Percentiles rank a stretch among this genome's conserved stretches.
phyloP scores from a whole-genome alignment of 495 filamentous ascomycete species.

The Lophium mytilinum region DNA sequence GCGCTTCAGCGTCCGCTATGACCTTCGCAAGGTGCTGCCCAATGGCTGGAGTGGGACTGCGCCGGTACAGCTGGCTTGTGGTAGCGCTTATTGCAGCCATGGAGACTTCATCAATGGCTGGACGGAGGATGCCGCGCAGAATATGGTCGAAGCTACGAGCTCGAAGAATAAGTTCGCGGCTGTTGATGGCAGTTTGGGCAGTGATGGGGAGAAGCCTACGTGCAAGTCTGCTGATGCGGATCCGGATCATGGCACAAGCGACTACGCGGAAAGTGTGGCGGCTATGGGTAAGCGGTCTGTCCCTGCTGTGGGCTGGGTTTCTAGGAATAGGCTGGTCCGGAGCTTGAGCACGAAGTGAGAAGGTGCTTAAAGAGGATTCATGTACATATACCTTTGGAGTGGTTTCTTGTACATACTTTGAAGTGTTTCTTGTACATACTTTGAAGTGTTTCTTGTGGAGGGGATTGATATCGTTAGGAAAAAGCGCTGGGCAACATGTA shows the following conservation, averaged over 20 bases:
- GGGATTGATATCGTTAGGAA: too few species aligned
- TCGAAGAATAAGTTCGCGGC: constrained; percentile 9
- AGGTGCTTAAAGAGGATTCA: too few species aligned
- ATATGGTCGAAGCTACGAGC: constrained; percentile 18
- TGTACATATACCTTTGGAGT: too few species aligned
- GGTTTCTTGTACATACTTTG: too few species aligned
- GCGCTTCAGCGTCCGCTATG: constrained; percentile 30
- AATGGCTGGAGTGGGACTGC: constrained; percentile 25
- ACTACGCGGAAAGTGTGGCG: constrained; percentile 18
- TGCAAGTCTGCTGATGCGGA: constrained; percentile 20
- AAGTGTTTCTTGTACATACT: too few species aligned
- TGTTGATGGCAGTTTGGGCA: constrained; percentile 4
- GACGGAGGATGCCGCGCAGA: constrained; percentile 20
- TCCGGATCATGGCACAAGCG: constrained; percentile 20
- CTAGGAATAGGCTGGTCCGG: not conserved
- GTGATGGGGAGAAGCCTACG: not conserved
- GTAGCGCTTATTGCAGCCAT: constrained; percentile 23
- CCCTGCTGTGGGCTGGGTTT: constrained; percentile 1
- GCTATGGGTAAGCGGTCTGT: constrained; percentile 15
- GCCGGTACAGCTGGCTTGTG: constrained; percentile 26
- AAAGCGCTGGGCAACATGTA: too few species aligned
- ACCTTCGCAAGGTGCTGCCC: constrained; percentile 26
- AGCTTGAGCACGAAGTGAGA: not conserved
- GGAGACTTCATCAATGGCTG: constrained; percentile 32
- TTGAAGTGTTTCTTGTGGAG: too few species aligned